Evolutionary conservation across 2,329 filamentous ascomycete species (phyloP).

Genomic region (Xylariaceae sp.): DNA sequence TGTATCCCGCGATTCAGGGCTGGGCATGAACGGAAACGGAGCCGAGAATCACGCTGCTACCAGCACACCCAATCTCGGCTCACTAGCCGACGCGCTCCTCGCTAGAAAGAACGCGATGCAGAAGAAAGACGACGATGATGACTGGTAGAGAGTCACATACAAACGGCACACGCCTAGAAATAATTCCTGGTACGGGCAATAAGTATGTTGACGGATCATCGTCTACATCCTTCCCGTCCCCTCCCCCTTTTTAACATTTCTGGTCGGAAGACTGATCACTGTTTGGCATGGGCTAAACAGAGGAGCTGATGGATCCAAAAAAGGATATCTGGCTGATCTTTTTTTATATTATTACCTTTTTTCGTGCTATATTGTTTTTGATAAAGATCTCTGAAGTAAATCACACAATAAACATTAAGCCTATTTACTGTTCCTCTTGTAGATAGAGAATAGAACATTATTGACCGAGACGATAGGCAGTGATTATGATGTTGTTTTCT

Average conservation of each 20-base stretch:
- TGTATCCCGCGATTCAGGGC: constrained; percentile 66
- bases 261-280: neutral
- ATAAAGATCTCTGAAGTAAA: no score
- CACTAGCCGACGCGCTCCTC: constrained; percentile 71
- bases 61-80: constrained; percentile 66
- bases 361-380: no score
- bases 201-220: constrained; percentile 6
- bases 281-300: no score
- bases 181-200: constrained; percentile 2
- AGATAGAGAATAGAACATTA: no score
- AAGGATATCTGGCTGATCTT: no score
- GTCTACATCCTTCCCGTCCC: neutral
- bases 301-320: no score
- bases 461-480: no score
- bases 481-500: no score
- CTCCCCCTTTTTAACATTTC: neutral
- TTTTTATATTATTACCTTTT: no score
- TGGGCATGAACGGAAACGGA: constrained; percentile 56
- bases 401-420: no score
- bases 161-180: constrained; percentile 9
- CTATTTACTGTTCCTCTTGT: no score
- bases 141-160: constrained; percentile 48
- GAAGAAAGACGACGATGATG: constrained; percentile 61
- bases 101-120: constrained; percentile 74
- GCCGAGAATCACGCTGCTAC: constrained; percentile 57